Base-by-base conservation (phyloP, 2,329 filamentous ascomycete species). In the Metarhizium guizhouense region DNA sequence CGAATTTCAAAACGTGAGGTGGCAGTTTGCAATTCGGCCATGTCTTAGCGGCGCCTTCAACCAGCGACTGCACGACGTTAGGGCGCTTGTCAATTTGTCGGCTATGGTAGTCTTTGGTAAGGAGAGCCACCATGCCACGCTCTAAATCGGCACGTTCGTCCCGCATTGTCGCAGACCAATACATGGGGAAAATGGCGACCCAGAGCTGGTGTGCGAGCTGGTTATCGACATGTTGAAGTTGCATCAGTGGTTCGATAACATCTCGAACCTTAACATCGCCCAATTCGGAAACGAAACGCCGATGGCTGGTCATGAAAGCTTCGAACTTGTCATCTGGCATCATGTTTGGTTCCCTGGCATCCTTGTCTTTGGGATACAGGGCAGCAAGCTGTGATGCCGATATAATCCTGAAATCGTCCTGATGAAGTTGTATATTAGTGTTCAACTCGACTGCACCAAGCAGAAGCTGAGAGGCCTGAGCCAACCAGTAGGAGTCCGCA, bases 51-150 rank as follows among this genome's bases (percentile, higher is more conserved):
- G 90, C 87, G 45, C 90, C 94, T 64, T 95, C 89, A 6, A 99
- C 80, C 56, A 99, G 79, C 7, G 92, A 94, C 65, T 96, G 90
- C 3, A 99, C 86, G 38, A 96, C 95, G 65, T 99, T 99, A 3
- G 94, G 95, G 50, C 95, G 83, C 73, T 90, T 92, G 70, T 97
- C 94, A 55, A 97, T 86, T 67, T 99, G 94, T 53, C 93, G 84
- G 59, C 88, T 88, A 69, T 99, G 94, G 69, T 93, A 97, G 65
- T 99, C 95, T 67, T 95, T 95, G 2, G 93, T 96, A 10, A 99
- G 78, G 11, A 99, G 77, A 3, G 85, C 81, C n/a, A 96, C 89
- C 71, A 99, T 83, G 14, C 90, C 92, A 63, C 92, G 90, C 70
- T 97, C 90, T 38, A 99, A 79, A 60, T 99, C 94, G 34, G 83